Percentiles rank a stretch among this genome's conserved stretches.
Conservation (phyloP, 768 basidiomycete species). For the Trametes elegans region DNA sequence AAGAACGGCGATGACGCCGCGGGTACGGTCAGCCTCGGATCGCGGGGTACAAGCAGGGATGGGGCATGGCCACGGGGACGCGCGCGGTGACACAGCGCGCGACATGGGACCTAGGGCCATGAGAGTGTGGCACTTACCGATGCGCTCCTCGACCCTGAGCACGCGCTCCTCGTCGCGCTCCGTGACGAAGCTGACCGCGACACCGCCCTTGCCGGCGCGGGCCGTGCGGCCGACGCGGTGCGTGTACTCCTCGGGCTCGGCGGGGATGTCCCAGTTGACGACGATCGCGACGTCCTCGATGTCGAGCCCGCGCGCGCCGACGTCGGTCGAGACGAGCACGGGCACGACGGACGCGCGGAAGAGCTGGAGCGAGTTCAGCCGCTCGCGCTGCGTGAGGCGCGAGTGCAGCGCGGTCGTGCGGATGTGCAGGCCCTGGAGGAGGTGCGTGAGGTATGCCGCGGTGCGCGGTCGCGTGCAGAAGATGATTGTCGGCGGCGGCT, state of each 20-base stretch:
- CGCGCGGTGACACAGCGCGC: no score
- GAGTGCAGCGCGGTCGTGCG: constrained; percentile 91
- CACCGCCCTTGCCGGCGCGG: constrained; percentile 83
- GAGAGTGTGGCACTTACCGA: constrained; percentile 54
- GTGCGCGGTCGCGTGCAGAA: constrained; percentile 86
- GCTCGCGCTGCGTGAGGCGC: constrained; percentile 87
- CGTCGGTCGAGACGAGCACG: constrained; percentile 91
- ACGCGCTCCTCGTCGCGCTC: constrained; percentile 89
- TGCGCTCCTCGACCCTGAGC: constrained; percentile 78
- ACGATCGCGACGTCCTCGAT: constrained; percentile 96
- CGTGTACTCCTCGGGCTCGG: constrained; percentile 89
- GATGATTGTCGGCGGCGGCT: constrained; percentile 95
- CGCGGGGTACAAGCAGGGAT: no score
- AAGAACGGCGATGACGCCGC: background rate
- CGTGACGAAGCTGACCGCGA: constrained; percentile 93
- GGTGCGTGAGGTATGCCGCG: constrained; percentile 80
- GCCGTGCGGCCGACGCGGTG: constrained; percentile 95
- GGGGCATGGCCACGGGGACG: no score
- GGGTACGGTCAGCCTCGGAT: no score
- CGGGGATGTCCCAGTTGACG: constrained; percentile 95
- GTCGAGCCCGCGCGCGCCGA: constrained; percentile 92
- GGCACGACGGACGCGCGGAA: constrained; percentile 88
- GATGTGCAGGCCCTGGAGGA: constrained; percentile 78
- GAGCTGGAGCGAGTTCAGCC: constrained; percentile 76
- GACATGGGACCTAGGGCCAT: no score